A percentile compares a stretch with the other conserved stretches of the same genome.
These are phyloP conservation scores for Malus orientalis DNA, from an alignment of 306 rosid genomes.

Conservation along the genomic window DNA sequence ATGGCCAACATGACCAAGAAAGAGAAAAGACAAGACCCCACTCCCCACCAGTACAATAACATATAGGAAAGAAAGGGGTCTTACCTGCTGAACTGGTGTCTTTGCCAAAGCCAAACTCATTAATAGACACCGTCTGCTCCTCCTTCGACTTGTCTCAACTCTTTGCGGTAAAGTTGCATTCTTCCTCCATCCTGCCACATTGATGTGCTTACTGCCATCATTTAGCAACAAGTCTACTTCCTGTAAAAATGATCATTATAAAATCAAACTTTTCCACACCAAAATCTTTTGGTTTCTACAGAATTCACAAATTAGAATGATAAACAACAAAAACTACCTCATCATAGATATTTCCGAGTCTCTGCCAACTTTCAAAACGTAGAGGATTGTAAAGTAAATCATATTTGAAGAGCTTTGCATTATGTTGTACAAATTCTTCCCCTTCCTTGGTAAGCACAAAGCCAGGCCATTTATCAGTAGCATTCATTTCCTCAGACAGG, in stretches of 20 bases:
- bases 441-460: conserved; percentile 96
- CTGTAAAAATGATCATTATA: conserved; percentile 33
- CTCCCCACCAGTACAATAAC: background rate
- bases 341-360: conserved; percentile 85
- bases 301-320: conserved; percentile 11
- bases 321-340: conserved; percentile 47
- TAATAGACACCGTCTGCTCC: conserved; percentile 90
- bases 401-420: conserved; percentile 82
- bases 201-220: conserved; percentile 97
- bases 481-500: conserved; percentile 91
- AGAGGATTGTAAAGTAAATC: conserved; percentile 79
- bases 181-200: conserved; percentile 93
- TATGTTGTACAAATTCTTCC: conserved; percentile 88
- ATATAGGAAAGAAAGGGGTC: background rate
- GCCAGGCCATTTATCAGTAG: conserved; percentile 98
- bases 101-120: conserved; percentile 97
- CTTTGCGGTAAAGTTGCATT: conserved; percentile 64
- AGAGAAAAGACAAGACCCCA: conserved; percentile 4
- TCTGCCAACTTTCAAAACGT: conserved; percentile 95
- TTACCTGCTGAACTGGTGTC: conserved; percentile 78
- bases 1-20: conserved; percentile 2
- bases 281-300: conserved; percentile 2
- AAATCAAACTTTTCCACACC: conserved; percentile 12
- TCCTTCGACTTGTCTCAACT: conserved; percentile 90
- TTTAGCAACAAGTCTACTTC: conserved; percentile 95